These are phyloP conservation scores for Neurospora sp. DNA, from an alignment of 495 filamentous ascomycete genomes.

Conservation along the genomic window DNA sequence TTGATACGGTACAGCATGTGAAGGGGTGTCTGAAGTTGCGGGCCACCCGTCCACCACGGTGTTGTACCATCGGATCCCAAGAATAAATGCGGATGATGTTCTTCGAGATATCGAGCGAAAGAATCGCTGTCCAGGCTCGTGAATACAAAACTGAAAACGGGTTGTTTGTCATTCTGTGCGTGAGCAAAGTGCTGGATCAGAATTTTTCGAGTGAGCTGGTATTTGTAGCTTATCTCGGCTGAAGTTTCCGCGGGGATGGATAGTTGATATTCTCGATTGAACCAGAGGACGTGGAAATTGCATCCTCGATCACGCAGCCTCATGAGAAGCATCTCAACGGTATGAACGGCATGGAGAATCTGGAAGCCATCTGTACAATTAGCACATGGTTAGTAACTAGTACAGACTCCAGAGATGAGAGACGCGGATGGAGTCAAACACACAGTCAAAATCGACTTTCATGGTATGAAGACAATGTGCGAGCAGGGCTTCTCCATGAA, in stretches of 20 bases:
- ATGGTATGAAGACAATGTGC: conserved; percentile 47
- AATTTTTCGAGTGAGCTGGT: conserved; percentile 47
- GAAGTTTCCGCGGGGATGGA: conserved; percentile 31
- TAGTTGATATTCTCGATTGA: conserved; percentile 39
- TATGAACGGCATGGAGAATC: conserved; percentile 57
- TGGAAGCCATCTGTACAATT: conserved; percentile 48
- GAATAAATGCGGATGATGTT: conserved; percentile 49
- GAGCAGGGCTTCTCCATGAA: conserved; percentile 66
- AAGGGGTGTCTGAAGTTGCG: not conserved
- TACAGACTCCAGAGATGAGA: not conserved
- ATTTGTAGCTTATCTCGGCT: conserved; percentile 30
- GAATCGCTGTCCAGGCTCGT: conserved; percentile 19
- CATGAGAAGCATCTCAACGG: conserved; percentile 53
- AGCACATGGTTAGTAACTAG: not conserved
- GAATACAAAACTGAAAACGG: conserved; percentile 19
- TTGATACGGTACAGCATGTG: conserved; percentile 6
- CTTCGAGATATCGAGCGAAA: conserved; percentile 45
- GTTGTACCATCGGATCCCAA: conserved; percentile 46
- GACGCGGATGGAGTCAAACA: not conserved
- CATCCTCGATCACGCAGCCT: conserved; percentile 51
- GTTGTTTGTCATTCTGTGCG: not conserved
- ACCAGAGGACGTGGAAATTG: conserved; percentile 59
- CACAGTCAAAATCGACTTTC: conserved; percentile 50
- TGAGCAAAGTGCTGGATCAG: conserved; percentile 52
- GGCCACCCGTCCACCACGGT: not conserved